phyloP scores from a whole-genome alignment of 2,329 filamentous ascomycete species.

The Orbilia oligospora region DNA sequence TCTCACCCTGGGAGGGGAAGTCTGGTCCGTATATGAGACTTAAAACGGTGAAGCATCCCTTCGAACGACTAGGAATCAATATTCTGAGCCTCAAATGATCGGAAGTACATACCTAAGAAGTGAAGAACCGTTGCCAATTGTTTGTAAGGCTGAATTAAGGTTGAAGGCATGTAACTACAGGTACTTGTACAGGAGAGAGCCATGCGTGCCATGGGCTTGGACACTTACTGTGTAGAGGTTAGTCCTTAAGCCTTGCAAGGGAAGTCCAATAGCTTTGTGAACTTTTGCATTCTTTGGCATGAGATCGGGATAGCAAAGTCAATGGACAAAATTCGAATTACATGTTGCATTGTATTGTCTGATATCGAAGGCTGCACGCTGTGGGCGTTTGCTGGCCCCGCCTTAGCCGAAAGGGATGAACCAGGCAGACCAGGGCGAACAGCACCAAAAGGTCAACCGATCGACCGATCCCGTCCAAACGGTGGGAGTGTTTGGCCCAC shows the following conservation, averaged over 20 bases:
- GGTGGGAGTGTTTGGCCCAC: too few species aligned
- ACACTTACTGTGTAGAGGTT: background rate
- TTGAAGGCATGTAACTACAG: background rate
- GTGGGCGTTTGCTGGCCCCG: background rate
- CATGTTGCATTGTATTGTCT: too few species aligned
- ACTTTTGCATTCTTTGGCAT: too few species aligned
- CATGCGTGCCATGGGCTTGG: background rate
- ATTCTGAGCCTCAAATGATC: background rate
- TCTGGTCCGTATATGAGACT: background rate
- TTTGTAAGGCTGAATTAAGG: slow-evolving; percentile 24
- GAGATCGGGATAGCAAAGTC: too few species aligned
- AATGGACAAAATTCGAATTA: background rate
- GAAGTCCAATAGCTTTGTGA: too few species aligned
- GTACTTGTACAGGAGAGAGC: too few species aligned
- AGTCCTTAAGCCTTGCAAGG: background rate
- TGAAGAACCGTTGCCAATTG: too few species aligned
- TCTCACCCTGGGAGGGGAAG: slow-evolving; percentile 9
- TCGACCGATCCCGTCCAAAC: slow-evolving; percentile 33
- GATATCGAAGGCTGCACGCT: too few species aligned
- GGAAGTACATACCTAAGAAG: too few species aligned
- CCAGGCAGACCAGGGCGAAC: background rate
- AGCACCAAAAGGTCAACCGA: slow-evolving; percentile 9
- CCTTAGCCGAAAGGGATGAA: too few species aligned
- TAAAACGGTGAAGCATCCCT: too few species aligned
- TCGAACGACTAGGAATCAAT: background rate